Evolutionary conservation across 2,329 filamentous ascomycete genomes (phyloP), one percentile per base, ranked within the genome.

Genomic region (Ilyonectria mors-panacis): DNA sequence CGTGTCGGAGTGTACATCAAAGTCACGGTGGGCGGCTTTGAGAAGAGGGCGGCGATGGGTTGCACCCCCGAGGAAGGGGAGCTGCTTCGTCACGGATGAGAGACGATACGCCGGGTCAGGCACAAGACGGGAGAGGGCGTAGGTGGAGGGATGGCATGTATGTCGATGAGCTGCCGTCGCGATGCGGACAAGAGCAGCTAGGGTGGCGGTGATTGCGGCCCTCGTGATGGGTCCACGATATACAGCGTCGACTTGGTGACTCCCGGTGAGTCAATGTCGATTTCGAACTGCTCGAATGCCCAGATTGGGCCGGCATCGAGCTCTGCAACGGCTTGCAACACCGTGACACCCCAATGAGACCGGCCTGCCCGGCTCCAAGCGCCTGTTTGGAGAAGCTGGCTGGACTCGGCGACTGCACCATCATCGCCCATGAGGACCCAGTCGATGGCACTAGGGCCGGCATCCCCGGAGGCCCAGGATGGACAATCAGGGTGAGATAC

Each of bases 341-440:
- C 60, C 2, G 68, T 70, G 3, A 70, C 68, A 13, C 69, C 69
- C 69, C 69, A 70, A 35, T 70, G 60, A n/a, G 69, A 63, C 7
- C 69, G 69, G 6, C 69, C 65, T 5, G 30, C 48, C 45, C 37
- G 44, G 12, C 65, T 66, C 69, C 69, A 70, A 2, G 60, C 17
- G 8, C 67, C 45, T 28, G 58, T 57, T 10, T 58, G 28, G 65
- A 70, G 69, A 28, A 70, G 65, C 21, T 63, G 44, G 8, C 35
- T 30, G 10, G 68, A 65, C 17, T 70, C 61, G 42, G 51, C 9
- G 5, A 26, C 48, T 2, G 55, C 65, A 4, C 69, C 69, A 45
- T 70, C 69, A 8, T 70, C 69, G 1, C 69, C 68, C 65, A 68
- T 68, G 39, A 70, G 28, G 2, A 70, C 45, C 69, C 69, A 70